Conservation (phyloP, 2,329 filamentous ascomycete genomes). For the Metarhizium guizhouense region DNA sequence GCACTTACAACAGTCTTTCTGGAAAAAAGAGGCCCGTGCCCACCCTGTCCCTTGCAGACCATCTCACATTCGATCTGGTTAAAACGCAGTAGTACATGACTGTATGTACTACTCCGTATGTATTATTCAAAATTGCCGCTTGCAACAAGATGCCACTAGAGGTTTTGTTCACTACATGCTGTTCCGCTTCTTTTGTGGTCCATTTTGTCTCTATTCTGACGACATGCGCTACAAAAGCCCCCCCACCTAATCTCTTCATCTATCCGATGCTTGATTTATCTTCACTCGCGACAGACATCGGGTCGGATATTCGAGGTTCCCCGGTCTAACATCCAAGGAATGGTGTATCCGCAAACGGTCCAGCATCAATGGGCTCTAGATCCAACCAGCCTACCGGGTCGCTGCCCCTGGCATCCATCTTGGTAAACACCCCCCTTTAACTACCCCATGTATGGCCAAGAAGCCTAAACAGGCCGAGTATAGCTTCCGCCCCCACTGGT, state of each 20-base stretch:
- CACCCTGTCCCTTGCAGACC: background rate
- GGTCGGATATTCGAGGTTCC: background rate
- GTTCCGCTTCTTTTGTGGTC: background rate
- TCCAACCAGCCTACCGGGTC: conserved; percentile 12
- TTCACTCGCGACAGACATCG: background rate
- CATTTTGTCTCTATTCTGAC: background rate
- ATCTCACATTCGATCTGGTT: background rate
- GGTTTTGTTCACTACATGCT: background rate
- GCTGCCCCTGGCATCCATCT: conserved; percentile 1
- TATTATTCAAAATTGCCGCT: background rate
- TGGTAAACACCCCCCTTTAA: conserved; percentile 1
- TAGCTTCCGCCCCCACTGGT: background rate
- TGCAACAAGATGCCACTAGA: background rate
- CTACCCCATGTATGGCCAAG: background rate
- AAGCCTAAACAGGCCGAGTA: background rate
- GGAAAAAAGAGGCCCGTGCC: background rate
- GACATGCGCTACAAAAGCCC: background rate
- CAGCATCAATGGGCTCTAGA: conserved; percentile 6
- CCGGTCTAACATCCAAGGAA: background rate
- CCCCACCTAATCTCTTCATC: background rate
- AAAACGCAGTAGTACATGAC: background rate
- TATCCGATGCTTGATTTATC: background rate
- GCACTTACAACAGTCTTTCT: background rate
- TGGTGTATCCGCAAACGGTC: background rate
- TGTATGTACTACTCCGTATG: background rate